phyloP scores from a whole-genome alignment of 2,329 filamentous ascomycete species.

The Epichloe sp. region DNA sequence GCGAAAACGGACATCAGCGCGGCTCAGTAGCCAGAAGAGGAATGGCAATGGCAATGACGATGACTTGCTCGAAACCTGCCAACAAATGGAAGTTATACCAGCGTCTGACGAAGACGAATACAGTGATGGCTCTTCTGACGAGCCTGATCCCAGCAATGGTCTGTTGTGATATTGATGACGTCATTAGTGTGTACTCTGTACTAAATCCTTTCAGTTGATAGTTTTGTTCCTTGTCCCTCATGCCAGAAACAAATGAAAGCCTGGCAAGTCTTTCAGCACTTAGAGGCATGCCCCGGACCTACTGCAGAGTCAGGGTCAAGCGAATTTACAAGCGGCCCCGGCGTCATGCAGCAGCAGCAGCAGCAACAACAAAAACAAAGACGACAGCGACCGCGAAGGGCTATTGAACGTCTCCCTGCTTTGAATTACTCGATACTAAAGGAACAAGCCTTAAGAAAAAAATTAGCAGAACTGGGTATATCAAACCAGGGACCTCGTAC shows the following conservation, averaged over 20 bases:
- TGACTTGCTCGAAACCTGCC: not conserved
- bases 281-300: conserved; percentile 50
- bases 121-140: conserved; percentile 15
- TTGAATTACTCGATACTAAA: conserved; percentile 82
- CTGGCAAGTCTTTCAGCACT: conserved; percentile 62
- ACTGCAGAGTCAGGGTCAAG: conserved; percentile 1
- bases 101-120: conserved; percentile 9
- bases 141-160: conserved; percentile 17
- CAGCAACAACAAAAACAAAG: not conserved
- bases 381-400: conserved; percentile 8
- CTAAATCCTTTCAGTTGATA: conserved; percentile 40
- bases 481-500: conserved; percentile 53
- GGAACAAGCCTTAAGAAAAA: conserved; percentile 64
- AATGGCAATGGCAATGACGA: conserved; percentile 15
- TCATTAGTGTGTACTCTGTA: not conserved
- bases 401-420: conserved; percentile 55
- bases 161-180: conserved; percentile 8
- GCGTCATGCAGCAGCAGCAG: not conserved
- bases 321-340: conserved; percentile 12
- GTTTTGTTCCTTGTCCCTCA: conserved; percentile 71
- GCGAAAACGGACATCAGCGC: conserved; percentile 38
- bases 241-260: conserved; percentile 72
- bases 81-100: not conserved
- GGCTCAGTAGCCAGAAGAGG: conserved; percentile 30
- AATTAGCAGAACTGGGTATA: conserved; percentile 69